Evolutionary conservation across 805 yeast species (phyloP).

Genomic region (Wickerhamomyces mucosus): DNA sequence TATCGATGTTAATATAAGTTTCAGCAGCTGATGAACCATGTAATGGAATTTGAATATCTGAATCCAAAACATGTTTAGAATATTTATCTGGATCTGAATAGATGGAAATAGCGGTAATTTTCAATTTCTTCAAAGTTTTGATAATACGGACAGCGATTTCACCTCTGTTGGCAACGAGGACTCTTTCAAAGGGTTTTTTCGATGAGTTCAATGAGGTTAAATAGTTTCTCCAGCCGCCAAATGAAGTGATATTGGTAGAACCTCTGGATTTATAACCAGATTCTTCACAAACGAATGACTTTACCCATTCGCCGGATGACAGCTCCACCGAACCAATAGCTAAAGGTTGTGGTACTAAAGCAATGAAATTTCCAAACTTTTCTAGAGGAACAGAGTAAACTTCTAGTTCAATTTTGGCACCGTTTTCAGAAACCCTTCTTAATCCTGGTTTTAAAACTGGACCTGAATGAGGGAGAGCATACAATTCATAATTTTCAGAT

Average conservation of each 20-base stretch:
- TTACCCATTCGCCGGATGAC: slow-evolving; percentile 72
- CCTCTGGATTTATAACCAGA: slow-evolving; percentile 66
- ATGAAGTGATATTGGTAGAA: slow-evolving; percentile 70
- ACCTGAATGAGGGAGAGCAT: slow-evolving; percentile 74
- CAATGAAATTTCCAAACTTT: slow-evolving; percentile 71
- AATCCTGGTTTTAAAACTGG: slow-evolving; percentile 88
- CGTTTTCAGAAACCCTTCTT: slow-evolving; percentile 42
- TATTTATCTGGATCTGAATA: slow-evolving; percentile 87
- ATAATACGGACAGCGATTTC: slow-evolving; percentile 95
- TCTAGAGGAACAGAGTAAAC: slow-evolving; percentile 75
- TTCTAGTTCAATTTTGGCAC: slow-evolving; percentile 63
- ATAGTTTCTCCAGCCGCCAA: slow-evolving; percentile 83
- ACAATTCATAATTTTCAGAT: slow-evolving; percentile 60
- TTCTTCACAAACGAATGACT: slow-evolving; percentile 94
- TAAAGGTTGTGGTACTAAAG: slow-evolving; percentile 88
- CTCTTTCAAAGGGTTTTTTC: slow-evolving; percentile 64
- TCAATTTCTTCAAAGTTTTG: slow-evolving; percentile 72
- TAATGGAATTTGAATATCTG: slow-evolving; percentile 75
- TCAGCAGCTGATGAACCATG: slow-evolving; percentile 83
- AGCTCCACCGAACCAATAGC: slow-evolving; percentile 93
- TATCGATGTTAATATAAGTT: slow-evolving; percentile 79
- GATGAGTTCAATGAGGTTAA: slow-evolving; percentile 25
- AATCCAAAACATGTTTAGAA: slow-evolving; percentile 75
- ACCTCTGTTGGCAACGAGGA: slow-evolving; percentile 95
- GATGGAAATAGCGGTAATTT: slow-evolving; percentile 74